Conservation (phyloP, 2,329 filamentous ascomycete genomes). For the Dothideomycetes sp. region DNA sequence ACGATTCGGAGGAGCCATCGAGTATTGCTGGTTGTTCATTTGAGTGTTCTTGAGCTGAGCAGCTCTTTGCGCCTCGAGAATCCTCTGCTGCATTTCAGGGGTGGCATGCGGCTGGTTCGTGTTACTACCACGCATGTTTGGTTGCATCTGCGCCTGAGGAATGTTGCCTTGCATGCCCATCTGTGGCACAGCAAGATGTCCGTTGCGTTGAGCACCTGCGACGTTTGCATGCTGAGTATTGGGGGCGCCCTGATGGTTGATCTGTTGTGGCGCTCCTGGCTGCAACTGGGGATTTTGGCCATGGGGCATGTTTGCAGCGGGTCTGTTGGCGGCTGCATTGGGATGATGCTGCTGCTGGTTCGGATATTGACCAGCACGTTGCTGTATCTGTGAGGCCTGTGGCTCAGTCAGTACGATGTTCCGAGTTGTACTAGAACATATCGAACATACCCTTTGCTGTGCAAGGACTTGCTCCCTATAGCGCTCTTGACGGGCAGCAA, state of each 20-base stretch:
- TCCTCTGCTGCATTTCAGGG: constrained; percentile 13
- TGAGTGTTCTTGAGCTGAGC: constrained; percentile 13
- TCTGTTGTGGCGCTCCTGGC: constrained; percentile 17
- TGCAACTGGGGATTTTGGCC: constrained; percentile 1
- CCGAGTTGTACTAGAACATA: neutral
- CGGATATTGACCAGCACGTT: constrained; percentile 6
- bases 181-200: constrained; percentile 40
- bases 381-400: constrained; percentile 18
- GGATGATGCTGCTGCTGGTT: constrained; percentile 9
- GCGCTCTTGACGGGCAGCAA: constrained; percentile 47
- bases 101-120: constrained; percentile 3
- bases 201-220: constrained; percentile 1
- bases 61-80: constrained; percentile 18
- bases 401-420: neutral
- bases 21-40: constrained; percentile 14
- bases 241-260: constrained; percentile 34
- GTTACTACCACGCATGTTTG: constrained; percentile 14
- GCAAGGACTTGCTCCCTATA: constrained; percentile 56
- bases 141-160: constrained; percentile 50
- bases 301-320: constrained; percentile 1
- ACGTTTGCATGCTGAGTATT: constrained; percentile 32
- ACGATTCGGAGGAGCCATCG: constrained; percentile 15
- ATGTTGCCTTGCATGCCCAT: constrained; percentile 47
- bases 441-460: constrained; percentile 26
- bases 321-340: neutral